Base-by-base conservation (phyloP, 2,329 filamentous ascomycete genomes). In the Lachnellula suecica region DNA sequence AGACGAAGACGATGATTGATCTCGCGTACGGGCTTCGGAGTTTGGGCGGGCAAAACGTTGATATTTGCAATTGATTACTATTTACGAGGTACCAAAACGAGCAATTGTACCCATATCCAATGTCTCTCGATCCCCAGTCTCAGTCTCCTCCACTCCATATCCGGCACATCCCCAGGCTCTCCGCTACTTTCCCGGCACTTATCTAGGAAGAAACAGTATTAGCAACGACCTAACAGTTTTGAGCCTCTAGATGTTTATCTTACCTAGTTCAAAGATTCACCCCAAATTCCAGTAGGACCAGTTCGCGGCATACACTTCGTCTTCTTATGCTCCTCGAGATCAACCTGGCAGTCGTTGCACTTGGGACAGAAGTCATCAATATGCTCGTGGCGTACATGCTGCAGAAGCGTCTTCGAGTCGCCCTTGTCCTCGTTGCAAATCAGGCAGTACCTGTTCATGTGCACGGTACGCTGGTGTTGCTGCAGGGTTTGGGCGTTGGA, bases 1-100 rank as follows among this genome's bases (percentile, higher is more conserved):
- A 1, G 81, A 82, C 42, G 72, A 74, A 17, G 76, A 78, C 40
- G 75, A 79, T 20, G 68, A 65, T 64, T 59, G 54, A 42, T 60
- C 20, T 4, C 11, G 37, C 19, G 22, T 11, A 40, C 13, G 11
- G 17, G 31, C 9, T 17, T 35, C 9, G 15, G 31, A 35, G 15
- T 35, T 17, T 35, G 15, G n/a, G n/a, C n/a, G n/a, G n/a, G n/a
- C n/a, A n/a, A n/a, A n/a, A n/a, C n/a, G n/a, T n/a, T n/a, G n/a
- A n/a, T n/a, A n/a, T n/a, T n/a, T n/a, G n/a, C n/a, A n/a, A n/a
- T n/a, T n/a, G 31, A 35, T 13, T 35, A 8, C 31, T 17, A 15
- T 17, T 17, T 4, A 8, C 31, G 31, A n/a, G 9, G 8, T 35
- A 35, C 17, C 7, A 15, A 35, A 35, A 4, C 15, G 17, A 35